These are phyloP conservation scores for Pinus albicaulis DNA, from an alignment of 75 land plant genomes.

Conservation along the genomic window DNA sequence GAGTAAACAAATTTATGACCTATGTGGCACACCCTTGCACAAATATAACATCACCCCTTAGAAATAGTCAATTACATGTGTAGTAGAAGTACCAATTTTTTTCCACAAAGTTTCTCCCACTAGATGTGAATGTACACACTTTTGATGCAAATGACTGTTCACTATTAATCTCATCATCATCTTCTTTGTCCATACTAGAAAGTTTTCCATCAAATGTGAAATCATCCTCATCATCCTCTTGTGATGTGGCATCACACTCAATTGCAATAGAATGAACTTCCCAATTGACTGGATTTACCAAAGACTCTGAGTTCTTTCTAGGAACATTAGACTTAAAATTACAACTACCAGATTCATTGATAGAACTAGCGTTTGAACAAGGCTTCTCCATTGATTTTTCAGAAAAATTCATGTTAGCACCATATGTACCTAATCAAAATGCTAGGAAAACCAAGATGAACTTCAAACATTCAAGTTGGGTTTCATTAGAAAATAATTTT, in stretches of 20 bases:
- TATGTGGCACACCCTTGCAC: slow-evolving; percentile 36
- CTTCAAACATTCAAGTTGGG: not conserved
- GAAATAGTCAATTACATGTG: too few species aligned
- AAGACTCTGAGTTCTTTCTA: not conserved
- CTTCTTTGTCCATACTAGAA: too few species aligned
- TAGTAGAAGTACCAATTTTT: too few species aligned
- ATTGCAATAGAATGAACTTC: slow-evolving; percentile 13
- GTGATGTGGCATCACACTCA: too few species aligned
- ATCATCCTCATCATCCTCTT: too few species aligned
- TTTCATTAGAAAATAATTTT: too few species aligned
- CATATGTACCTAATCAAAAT: slow-evolving; percentile 24
- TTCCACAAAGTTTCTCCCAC: too few species aligned
- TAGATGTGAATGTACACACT: too few species aligned
- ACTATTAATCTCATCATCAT: too few species aligned
- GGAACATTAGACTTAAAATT: slow-evolving; percentile 9
- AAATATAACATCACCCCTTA: slow-evolving; percentile 46
- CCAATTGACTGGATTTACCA: too few species aligned
- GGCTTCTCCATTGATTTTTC: not conserved
- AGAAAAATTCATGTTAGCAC: slow-evolving; percentile 11
- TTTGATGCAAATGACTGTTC: too few species aligned
- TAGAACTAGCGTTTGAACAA: not conserved
- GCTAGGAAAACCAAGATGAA: slow-evolving; percentile 22
- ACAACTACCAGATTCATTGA: not conserved
- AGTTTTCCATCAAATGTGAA: too few species aligned
- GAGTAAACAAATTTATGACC: slow-evolving; percentile 46